phyloP scores from a whole-genome alignment of 1,284 basidiomycete species.

The Apiotrichum gamsii region DNA sequence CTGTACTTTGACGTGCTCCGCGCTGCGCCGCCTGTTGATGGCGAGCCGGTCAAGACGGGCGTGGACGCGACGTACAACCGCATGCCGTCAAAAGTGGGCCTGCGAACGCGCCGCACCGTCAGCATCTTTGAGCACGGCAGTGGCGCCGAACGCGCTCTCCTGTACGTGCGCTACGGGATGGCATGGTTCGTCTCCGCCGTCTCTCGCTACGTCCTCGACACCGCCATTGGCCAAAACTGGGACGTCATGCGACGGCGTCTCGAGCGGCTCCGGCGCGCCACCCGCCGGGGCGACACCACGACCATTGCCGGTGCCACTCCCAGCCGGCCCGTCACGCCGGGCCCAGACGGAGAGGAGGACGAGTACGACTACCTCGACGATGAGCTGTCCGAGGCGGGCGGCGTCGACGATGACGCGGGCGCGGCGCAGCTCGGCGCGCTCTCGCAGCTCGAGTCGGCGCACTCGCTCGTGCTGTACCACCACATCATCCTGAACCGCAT shows the following conservation, averaged over 20 bases:
- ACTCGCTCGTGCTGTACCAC: conserved; percentile 64
- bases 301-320: conserved; percentile 7
- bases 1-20: conserved; percentile 53
- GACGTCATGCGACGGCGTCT: conserved; percentile 57
- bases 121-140: conserved; percentile 55
- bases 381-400: conserved; percentile 20
- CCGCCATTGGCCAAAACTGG: conserved; percentile 67
- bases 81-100: conserved; percentile 3
- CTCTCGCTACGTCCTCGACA: conserved; percentile 65
- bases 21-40: neutral
- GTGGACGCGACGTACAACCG: conserved; percentile 20
- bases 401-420: conserved; percentile 25
- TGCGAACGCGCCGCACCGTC: conserved; percentile 3
- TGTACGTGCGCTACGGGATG: conserved; percentile 65
- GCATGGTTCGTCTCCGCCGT: conserved; percentile 62
- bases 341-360: conserved; percentile 13
- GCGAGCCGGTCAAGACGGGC: conserved; percentile 20
- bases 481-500: conserved; percentile 67
- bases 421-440: conserved; percentile 11
- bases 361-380: conserved; percentile 16
- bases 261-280: conserved; percentile 21
- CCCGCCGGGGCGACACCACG: neutral
- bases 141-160: conserved; percentile 53
- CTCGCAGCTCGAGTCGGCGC: conserved; percentile 55
- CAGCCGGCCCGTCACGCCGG: conserved; percentile 24